Base-by-base conservation (phyloP, 2,329 filamentous ascomycete genomes). In the Epichloe sp. region DNA sequence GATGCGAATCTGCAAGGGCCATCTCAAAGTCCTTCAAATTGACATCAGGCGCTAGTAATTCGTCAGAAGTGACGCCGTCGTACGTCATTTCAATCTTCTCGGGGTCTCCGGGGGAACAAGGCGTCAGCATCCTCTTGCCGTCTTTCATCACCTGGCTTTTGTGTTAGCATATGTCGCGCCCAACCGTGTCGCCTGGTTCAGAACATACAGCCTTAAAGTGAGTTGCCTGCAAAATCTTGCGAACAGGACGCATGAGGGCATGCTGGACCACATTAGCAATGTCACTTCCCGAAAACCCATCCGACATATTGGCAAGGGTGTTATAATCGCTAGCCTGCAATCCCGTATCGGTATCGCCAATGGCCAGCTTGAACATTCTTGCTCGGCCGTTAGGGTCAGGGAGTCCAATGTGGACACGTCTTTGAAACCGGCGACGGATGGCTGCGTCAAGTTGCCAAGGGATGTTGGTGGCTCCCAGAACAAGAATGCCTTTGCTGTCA, bases 361-460 rank as follows among this genome's bases (percentile, higher is more conserved):
- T 83, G 15, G 88, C 85, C 50, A 98, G 77, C 73, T 94, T 91
- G 70, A 97, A 96, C 90, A 96, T 95, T 56, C 75, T 89, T 64
- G 90, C 90, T 55, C 93, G 80, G 23, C 91, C 93, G 15, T 88
- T 84, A 42, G 83, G 62, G 65, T 98, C 93, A 6, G 93, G 93
- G 44, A 98, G 72, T 57, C 86, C 88, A 67, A 98, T 98, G 68
- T 98, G 93, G 31, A 98, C 90, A 71, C 93, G 79, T 60, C 93
- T 79, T 68, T 98, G 94, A 74, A 98, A 98, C 63, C 93, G 88
- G 68, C 93, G 81, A 59, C 93, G 84, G 61, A 98, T 98, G 59
- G 93, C 93, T 11, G 88, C 86, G 66, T 98, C 93, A 47, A 98
- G 78, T 74, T 98, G 91, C 93, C 93, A 98, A 17, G 93, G 93